Base-by-base conservation (phyloP, 441 rosid genomes). In the Adansonia gregorii region DNA sequence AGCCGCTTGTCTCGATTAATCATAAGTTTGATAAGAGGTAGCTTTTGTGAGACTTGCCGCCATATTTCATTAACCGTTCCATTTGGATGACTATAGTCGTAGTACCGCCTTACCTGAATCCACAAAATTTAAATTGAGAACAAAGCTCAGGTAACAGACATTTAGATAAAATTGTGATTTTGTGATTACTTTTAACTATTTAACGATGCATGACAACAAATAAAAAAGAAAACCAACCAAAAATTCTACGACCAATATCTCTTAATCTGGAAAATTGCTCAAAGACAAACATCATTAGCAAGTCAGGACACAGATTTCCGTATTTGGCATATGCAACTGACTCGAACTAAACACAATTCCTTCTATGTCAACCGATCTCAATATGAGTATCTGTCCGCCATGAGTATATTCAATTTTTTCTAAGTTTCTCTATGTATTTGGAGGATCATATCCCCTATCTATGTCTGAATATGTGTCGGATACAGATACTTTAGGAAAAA, bases 51-150 rank as follows among this genome's bases (percentile, higher is more conserved):
- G 60, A 93, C 87, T 85, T 91, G 90, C 27, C 89, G 93, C 99
- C 99, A 95, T 67, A 94, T 89, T 85, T 91, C 97, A 71, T 90
- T 86, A 72, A 92, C 97, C 46, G 98, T 86, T 86, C 98, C 99
- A 67, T 90, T 77, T 6, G 89, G 84, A 78, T 86, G 63, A 9
- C 66, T 90, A 54, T 95, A 95, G 56, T 91, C 92, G 70, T 88
- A 95, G 76, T 88, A 95, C 55, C 86, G 85, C 80, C 78, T 89
- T 75, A 94, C 92, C 99, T 95, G 94, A 79, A 82, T 39, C 68
- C 60, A 74, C 66, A 78, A 24, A 71, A 73, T 64, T 76, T 15
- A 31, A 59, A 66, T n/a, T 17, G 45, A 45, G 27, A 15, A 19
- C 8, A 22, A 54, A 58, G 45, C 19, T 8, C 75, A 11, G 31